Conservation (phyloP, 2,329 filamentous ascomycete genomes). For the Aspergillus caelatus region DNA sequence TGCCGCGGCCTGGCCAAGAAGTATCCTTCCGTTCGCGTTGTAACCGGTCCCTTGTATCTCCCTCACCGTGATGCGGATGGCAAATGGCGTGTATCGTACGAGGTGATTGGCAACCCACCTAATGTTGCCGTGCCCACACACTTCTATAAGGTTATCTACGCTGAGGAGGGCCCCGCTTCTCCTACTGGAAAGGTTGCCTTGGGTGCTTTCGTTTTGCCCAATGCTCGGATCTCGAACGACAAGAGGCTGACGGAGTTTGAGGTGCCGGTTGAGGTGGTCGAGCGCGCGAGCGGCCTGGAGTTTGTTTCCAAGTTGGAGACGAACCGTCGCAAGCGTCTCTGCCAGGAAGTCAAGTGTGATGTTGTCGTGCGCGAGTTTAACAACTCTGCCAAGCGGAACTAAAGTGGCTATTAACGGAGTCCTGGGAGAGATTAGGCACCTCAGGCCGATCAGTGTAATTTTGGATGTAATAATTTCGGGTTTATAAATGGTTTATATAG, state of each 20-base stretch:
- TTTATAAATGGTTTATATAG: constrained; percentile 27
- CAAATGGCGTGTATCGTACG: constrained; percentile 95
- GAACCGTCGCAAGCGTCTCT: constrained; percentile 75
- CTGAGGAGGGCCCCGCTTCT: constrained; percentile 70
- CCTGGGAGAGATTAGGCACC: neutral
- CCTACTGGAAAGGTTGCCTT: constrained; percentile 76
- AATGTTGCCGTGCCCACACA: constrained; percentile 96
- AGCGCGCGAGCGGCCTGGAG: constrained; percentile 88
- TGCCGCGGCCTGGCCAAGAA: constrained; percentile 77
- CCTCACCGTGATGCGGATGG: constrained; percentile 84
- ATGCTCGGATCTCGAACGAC: constrained; percentile 81
- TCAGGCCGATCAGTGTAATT: neutral
- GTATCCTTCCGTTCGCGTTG: constrained; percentile 86
- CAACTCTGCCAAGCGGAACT: constrained; percentile 55
- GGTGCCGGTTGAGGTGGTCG: constrained; percentile 88
- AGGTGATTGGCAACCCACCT: constrained; percentile 91
- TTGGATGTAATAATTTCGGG: constrained; percentile 22
- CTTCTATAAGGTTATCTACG: constrained; percentile 99
- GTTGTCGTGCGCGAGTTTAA: constrained; percentile 80
- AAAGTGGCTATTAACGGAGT: constrained; percentile 1
- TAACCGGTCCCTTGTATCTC: constrained; percentile 92
- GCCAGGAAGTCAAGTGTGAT: constrained; percentile 81
- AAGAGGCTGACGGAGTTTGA: constrained; percentile 91
- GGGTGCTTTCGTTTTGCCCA: constrained; percentile 93
- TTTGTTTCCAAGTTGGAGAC: constrained; percentile 80